Evolutionary conservation across 1,284 basidiomycete species (phyloP), one percentile per base, ranked within the genome.

Genomic region (Coniferiporia weirii): DNA sequence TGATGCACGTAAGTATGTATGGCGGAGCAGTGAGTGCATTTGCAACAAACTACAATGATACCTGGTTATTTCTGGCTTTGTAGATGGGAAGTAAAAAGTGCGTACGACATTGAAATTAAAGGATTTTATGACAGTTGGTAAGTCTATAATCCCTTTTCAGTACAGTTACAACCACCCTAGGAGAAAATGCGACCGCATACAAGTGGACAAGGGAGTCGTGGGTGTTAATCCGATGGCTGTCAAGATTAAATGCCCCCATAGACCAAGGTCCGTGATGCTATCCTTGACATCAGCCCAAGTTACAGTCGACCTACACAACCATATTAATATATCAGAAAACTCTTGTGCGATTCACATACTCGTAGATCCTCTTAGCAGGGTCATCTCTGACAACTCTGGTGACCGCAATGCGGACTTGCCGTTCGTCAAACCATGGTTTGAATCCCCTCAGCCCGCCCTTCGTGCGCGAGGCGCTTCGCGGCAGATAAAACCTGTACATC

Each of bases 1-100:
- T 65, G 27, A 73, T 69, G 43, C 70, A 72, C 66, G 72, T 71
- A 2, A 75, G 59, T 38, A 75, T 59, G 52, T 75, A 73, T 8
- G 74, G 74, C 13, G 74, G 74, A 1, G 74, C 74, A 0, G 74
- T 75, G 13, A 75, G 64, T 0, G 74, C 74, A 55, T 75, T 75
- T 1, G 73, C 70, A 19, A 69, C 67, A 46, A 71, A 74, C 61
- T 62, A 46, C 3, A 22, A 44, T 9, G 15, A 20, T 8, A 43
- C 2, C 19, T 12, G 4, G 34, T n/a, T n/a, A 19, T 22, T 8
- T 17, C 19, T 35, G 8, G 20, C 12, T 1, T 44, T 13, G 20
- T 38, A 9, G 43, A 32, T 43, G 40, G 8, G 17, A 47, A 32
- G 10, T 15, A 27, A 27, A 27, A 27, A 6, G 40, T 6, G 52